Evolutionary conservation across 2,329 filamentous ascomycete species (phyloP), one percentile per base, ranked within the genome.

Genomic region (Teratosphaeria gauchensis): DNA sequence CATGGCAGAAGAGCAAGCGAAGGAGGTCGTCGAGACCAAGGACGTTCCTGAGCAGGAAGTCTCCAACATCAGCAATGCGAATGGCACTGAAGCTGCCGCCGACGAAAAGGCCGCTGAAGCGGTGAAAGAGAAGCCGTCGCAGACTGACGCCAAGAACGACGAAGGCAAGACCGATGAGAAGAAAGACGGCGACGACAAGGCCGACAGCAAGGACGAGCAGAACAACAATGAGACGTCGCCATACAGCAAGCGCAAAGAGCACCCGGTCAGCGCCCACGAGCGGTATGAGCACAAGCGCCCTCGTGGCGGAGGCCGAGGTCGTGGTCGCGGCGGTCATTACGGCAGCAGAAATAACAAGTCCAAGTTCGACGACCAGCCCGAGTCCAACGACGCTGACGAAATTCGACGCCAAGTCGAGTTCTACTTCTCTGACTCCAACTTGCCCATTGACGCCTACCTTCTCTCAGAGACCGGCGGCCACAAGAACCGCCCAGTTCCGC

Each of bases 331-430:
- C 53, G 51, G 56, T 24, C 38, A 55, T 16, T 52, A 55, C 59
- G n/a, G n/a, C 42, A 48, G 62, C 58, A 62, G 62, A 32, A 56
- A 59, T 51, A 54, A 56, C 56, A 65, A 65, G 35, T 64, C 69
- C 54, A 63, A 68, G 61, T 71, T 69, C 61, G 68, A 70, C 51
- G 65, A 69, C 61, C 81, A 89, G 55, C 84, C 84, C 54, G 86
- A 90, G 70, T 87, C 86, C 28, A 85, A 88, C 67, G 89, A 96
- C 73, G 88, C 88, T 1, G 80, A 80, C 28, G 83, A 88, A 75
- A 96, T 96, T 69, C 87, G 90, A 72, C 87, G 87, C 71, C 92
- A 95, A 88, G 89, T 96, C 67, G 91, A 96, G 73, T 96, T 96
- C 75, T 96, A 96, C 81, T 95, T 96, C 76, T 89, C 89, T 69